Base-by-base conservation (phyloP, 192 early-diverging fungal species). In the Umbelopsis vinacea region DNA sequence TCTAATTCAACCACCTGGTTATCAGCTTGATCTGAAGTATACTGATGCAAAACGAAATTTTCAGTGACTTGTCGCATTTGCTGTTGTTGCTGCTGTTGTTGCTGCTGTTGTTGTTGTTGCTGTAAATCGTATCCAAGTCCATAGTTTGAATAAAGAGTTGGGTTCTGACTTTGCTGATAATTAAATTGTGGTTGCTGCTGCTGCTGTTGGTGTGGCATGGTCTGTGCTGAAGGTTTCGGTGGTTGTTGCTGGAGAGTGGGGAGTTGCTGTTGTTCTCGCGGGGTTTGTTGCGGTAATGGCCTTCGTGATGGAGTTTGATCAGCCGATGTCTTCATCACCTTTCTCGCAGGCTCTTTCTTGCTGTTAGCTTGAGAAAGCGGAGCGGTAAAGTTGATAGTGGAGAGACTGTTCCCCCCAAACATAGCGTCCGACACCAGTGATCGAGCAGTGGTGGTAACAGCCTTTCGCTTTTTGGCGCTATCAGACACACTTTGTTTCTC, bases 21-120 rank as follows among this genome's bases (percentile, higher is more conserved):
- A 40, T 52, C 63, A 33, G 77, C 76, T 71, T 84, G 82, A 63
- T 84, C 82, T 35, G 74, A 81, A 6, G 82, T 84, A 46, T 73
- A 84, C 53, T 79, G 82, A 66, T 79, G 75, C n/a, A 84, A 66
- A n/a, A 71, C 52, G 66, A 72, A 84, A 50, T 78, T 70, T 35
- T 70, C 69, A 45, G 75, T 75, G 17, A 55, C 55, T 53, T 70
- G 60, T 67, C 52, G 71, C n/a, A 54, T 40, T 45, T 22, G 69
- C n/a, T 52, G 33, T 53, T 50, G 37, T n/a, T 70, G 37, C n/a
- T 46, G 69, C 38, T 48, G 67, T 26, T 67, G 68, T 55, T n/a
- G n/a, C n/a, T 22, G 69, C n/a, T 52, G 33, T 53, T 50, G 37
- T n/a, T 70, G 37, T 23, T 46, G 69, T 22, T 48, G 67, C 46